Evolutionary conservation across 352 stramenopile species (phyloP).

Genomic region (Achlya hypogyna): DNA sequence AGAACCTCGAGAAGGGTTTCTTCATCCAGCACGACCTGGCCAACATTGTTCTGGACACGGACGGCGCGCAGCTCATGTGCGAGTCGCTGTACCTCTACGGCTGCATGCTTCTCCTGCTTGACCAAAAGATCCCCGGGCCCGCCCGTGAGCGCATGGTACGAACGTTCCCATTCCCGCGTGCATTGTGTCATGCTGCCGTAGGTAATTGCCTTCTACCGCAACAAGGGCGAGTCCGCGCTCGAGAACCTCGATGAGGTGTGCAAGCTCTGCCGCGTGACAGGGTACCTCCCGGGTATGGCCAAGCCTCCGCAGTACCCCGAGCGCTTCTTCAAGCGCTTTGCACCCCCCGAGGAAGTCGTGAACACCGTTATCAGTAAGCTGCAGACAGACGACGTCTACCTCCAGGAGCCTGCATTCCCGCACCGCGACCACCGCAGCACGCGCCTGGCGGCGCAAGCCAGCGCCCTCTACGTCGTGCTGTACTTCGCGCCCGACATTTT

Average conservation of each 20-base stretch:
- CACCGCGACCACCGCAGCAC: constrained; percentile 89
- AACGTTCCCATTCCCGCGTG: constrained; percentile 21
- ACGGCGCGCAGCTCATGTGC: constrained; percentile 90
- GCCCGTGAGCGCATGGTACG: constrained; percentile 89
- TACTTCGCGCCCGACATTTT: constrained; percentile 91
- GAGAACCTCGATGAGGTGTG: constrained; percentile 89
- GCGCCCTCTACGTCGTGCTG: constrained; percentile 93
- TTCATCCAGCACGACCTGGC: constrained; percentile 95
- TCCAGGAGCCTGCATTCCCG: constrained; percentile 87
- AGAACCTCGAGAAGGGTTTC: constrained; percentile 88
- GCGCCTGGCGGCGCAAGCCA: constrained; percentile 84
- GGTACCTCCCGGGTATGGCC: constrained; percentile 74
- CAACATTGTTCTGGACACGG: constrained; percentile 89
- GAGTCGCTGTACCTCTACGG: constrained; percentile 93
- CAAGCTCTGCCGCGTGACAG: constrained; percentile 85
- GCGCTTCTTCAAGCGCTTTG: constrained; percentile 82
- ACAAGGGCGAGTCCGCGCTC: constrained; percentile 79
- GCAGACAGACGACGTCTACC: constrained; percentile 92
- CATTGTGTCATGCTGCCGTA: background rate
- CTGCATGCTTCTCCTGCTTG: constrained; percentile 90
- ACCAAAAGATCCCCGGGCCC: constrained; percentile 82
- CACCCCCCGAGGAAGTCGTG: constrained; percentile 80
- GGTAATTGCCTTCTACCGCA: constrained; percentile 71
- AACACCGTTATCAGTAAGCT: constrained; percentile 90
- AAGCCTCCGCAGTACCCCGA: constrained; percentile 84